Conservation (phyloP, 2,329 filamentous ascomycete genomes). For the Diaporthe destruens region DNA sequence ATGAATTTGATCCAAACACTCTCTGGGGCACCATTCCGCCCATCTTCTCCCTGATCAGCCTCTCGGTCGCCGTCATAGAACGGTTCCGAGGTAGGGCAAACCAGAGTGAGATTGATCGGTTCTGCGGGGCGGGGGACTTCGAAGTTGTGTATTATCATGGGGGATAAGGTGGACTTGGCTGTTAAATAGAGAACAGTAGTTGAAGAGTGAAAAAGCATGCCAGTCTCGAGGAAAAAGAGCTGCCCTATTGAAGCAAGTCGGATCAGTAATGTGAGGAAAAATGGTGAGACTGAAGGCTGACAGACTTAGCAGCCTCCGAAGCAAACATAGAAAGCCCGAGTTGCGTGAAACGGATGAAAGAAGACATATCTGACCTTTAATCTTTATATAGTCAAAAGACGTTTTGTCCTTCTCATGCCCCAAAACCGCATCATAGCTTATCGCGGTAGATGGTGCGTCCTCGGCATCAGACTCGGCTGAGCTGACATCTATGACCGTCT, state of each 20-base stretch:
- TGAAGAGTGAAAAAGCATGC: neutral
- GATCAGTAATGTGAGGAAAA: neutral
- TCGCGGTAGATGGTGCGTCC: neutral
- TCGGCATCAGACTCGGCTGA: neutral
- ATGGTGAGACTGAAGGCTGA: neutral
- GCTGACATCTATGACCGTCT: neutral
- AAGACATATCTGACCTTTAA: neutral
- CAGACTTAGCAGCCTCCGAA: neutral
- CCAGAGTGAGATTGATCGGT: neutral
- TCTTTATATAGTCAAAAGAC: too few relatives aligned
- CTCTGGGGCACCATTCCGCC: neutral
- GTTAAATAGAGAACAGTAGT: neutral
- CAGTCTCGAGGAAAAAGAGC: neutral
- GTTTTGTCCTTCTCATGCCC: neutral
- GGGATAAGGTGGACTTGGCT: neutral
- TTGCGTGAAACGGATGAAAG: neutral
- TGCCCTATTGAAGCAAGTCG: neutral
- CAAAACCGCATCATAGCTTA: neutral
- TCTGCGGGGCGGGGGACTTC: neutral
- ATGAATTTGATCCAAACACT: neutral
- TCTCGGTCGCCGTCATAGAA: neutral
- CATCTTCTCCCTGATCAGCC: too few relatives aligned
- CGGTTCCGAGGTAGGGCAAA: neutral
- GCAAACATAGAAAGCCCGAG: neutral
- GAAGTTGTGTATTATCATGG: neutral